Conservation (phyloP, 306 rosid species). For the Malus orientalis region DNA sequence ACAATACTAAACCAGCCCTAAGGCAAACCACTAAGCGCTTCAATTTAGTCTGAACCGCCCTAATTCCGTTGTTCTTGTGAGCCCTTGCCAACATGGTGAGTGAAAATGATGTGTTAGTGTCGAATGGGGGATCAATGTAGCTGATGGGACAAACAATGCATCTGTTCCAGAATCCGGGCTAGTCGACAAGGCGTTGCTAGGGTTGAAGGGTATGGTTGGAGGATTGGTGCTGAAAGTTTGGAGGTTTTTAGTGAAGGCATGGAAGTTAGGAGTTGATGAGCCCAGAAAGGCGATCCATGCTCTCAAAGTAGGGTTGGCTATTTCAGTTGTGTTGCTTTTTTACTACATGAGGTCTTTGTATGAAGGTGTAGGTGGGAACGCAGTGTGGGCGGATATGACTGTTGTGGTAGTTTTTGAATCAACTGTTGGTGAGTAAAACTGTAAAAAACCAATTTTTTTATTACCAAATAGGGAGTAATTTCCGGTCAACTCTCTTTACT, state of each 20-base stretch:
- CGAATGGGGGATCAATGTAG: neutral
- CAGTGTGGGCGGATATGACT: constrained; percentile 78
- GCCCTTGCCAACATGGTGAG: neutral
- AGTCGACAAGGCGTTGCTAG: neutral
- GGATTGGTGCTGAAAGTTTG: neutral
- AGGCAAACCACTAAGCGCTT: neutral
- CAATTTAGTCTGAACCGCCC: neutral
- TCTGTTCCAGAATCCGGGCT: neutral
- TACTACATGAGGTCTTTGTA: constrained; percentile 69
- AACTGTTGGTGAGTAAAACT: constrained; percentile 39
- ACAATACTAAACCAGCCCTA: too few relatives aligned
- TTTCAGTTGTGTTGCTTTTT: constrained; percentile 51
- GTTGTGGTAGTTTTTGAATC: constrained; percentile 60
- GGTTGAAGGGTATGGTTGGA: neutral
- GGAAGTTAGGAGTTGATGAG: constrained; percentile 57
- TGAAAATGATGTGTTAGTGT: neutral
- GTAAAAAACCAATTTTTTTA: neutral
- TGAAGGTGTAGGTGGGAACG: constrained; percentile 59
- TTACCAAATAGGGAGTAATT: neutral
- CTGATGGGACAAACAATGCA: neutral
- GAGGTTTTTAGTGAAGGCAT: constrained; percentile 35
- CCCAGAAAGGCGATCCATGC: constrained; percentile 66
- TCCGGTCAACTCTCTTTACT: neutral
- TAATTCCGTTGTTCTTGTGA: neutral
- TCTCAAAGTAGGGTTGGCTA: constrained; percentile 72